Evolutionary conservation across 2,329 filamentous ascomycete species (phyloP).

Genomic region (Verticillium zaregamsianum): DNA sequence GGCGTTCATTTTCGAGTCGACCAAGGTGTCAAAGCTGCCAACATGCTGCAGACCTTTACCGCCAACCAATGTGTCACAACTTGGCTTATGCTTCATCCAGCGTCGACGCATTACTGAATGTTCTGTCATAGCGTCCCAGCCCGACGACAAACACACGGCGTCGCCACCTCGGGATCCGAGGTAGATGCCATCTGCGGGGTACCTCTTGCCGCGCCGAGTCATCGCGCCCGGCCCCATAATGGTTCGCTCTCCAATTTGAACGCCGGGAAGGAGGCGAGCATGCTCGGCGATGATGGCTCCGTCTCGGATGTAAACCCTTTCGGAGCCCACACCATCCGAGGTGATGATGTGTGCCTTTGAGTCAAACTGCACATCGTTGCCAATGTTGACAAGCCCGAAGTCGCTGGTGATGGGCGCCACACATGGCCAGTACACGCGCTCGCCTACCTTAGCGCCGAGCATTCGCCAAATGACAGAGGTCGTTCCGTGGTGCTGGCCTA

Average conservation of each 20-base stretch:
- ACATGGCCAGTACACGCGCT: constrained; percentile 53
- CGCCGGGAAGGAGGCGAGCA: constrained; percentile 47
- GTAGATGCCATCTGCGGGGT: constrained; percentile 41
- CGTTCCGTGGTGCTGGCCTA: constrained; percentile 51
- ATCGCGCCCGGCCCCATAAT: constrained; percentile 52
- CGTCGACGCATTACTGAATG: constrained; percentile 10
- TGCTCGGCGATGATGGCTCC: constrained; percentile 54
- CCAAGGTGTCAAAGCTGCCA: constrained; percentile 20
- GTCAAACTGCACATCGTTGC: constrained; percentile 56
- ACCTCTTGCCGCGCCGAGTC: constrained; percentile 38
- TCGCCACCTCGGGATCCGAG: constrained; percentile 49
- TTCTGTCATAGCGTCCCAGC: constrained; percentile 4
- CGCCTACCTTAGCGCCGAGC: constrained; percentile 48
- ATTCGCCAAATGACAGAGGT: constrained; percentile 47
- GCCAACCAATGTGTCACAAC: constrained; percentile 13
- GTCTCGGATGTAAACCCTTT: constrained; percentile 39
- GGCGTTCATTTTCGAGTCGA: constrained; percentile 4
- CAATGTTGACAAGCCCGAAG: constrained; percentile 51
- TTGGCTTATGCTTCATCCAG: constrained; percentile 3
- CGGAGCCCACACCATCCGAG: constrained; percentile 45
- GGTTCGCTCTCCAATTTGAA: constrained; percentile 40
- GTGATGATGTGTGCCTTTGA: constrained; percentile 50
- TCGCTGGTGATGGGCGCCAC: constrained; percentile 49
- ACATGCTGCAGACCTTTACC: constrained; percentile 14
- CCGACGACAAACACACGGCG: constrained; percentile 35